A percentile compares a stretch with the other conserved stretches of the same genome.
These are phyloP conservation scores for Trichoderma orchidacearum DNA, from an alignment of 495 filamentous ascomycete genomes.

Conservation along the genomic window DNA sequence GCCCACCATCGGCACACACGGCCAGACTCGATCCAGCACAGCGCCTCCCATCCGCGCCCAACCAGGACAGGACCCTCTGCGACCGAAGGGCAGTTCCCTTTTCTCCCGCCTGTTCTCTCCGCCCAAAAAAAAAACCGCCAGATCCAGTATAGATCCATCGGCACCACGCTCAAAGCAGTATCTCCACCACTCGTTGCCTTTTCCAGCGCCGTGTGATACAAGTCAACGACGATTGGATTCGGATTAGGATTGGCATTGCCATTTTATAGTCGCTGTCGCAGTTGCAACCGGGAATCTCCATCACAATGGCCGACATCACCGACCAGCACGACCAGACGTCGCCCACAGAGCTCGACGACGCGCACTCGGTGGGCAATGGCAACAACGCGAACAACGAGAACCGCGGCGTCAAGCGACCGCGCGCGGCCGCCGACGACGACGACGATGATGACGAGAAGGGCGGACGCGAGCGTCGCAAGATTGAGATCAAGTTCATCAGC, in stretches of 20 bases:
- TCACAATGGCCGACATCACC: conserved; percentile 46
- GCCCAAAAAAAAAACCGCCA: conserved; percentile 18
- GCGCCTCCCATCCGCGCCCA: conserved; percentile 15
- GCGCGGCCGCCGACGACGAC: conserved; percentile 82
- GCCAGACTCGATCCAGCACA: not conserved
- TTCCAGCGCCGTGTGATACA: conserved; percentile 33
- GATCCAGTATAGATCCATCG: conserved; percentile 44
- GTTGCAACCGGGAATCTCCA: not conserved
- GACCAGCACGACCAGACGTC: conserved; percentile 46
- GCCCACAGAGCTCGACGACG: conserved; percentile 46
- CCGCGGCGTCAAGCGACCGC: conserved; percentile 82
- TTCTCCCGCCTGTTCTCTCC: conserved; percentile 22
- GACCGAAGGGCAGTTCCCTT: conserved; percentile 27
- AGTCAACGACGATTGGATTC: conserved; percentile 11
- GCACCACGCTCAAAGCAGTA: conserved; percentile 44
- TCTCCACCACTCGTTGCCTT: conserved; percentile 36
- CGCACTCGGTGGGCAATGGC: conserved; percentile 51
- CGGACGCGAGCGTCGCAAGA: conserved; percentile 96
- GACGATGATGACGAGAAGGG: conserved; percentile 98
- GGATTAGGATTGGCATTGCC: conserved; percentile 1
- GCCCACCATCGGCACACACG: not conserved
- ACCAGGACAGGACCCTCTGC: conserved; percentile 34
- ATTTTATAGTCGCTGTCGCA: not conserved
- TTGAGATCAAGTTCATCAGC: conserved; percentile 99
- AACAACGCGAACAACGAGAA: conserved; percentile 42